Percentiles rank a stretch among this genome's conserved stretches.
phyloP scores from a whole-genome alignment of 2,329 filamentous ascomycete genomes.

The Claviceps capensis region DNA sequence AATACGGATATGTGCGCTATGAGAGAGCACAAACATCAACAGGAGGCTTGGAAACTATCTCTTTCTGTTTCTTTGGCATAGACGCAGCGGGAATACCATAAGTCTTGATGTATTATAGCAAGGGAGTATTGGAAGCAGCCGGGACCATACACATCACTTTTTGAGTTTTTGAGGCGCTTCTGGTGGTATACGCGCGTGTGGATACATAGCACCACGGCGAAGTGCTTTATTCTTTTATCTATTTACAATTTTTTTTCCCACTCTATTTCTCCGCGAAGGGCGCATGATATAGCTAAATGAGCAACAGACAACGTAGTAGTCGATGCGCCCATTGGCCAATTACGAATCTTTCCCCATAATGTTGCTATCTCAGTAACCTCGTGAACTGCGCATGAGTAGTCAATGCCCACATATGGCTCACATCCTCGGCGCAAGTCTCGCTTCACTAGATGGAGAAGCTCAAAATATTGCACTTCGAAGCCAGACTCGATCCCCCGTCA shows the following conservation, averaged over 20 bases:
- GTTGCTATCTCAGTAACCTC: too few species aligned
- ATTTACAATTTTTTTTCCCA: not conserved
- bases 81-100: too few species aligned
- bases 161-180: not conserved
- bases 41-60: not conserved
- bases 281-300: not conserved
- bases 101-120: not conserved
- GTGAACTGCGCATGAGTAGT: too few species aligned
- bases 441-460: too few species aligned
- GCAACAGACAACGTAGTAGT: too few species aligned
- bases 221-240: not conserved
- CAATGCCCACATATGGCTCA: too few species aligned
- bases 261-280: not conserved
- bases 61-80: not conserved
- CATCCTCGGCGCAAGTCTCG: too few species aligned
- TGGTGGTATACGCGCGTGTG: not conserved
- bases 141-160: not conserved
- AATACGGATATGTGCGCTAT: not conserved
- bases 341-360: too few species aligned
- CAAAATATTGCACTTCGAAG: too few species aligned
- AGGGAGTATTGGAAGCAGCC: not conserved
- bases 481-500: too few species aligned
- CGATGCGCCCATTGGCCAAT: too few species aligned
- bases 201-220: not conserved
- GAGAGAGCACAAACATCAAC: not conserved